Evolutionary conservation across 2,329 filamentous ascomycete species (phyloP).

Genomic region (Claviceps cyperi): DNA sequence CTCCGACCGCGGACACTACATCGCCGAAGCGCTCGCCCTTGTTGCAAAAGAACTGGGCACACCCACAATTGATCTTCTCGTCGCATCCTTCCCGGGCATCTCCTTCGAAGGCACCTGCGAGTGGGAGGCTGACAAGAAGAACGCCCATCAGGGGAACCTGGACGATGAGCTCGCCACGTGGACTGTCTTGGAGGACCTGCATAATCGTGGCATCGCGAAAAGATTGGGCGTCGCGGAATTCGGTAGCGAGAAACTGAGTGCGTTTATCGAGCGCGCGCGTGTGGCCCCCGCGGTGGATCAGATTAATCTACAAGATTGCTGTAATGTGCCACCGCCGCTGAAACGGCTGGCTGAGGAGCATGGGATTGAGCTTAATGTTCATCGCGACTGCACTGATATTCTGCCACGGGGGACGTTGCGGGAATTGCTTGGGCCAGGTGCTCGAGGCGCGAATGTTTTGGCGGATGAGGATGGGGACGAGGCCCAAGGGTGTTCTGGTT

Average conservation of each 20-base stretch:
- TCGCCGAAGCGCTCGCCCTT: constrained; percentile 61
- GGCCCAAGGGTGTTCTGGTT: constrained; percentile 27
- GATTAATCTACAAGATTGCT: constrained; percentile 93
- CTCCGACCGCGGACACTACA: constrained; percentile 52
- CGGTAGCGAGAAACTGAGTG: constrained; percentile 66
- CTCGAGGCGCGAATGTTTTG: constrained; percentile 61
- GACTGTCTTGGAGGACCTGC: constrained; percentile 58
- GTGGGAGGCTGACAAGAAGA: constrained; percentile 52
- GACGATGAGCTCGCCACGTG: constrained; percentile 56
- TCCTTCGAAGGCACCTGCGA: constrained; percentile 89
- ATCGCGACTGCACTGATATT: constrained; percentile 88
- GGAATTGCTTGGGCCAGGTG: constrained; percentile 62
- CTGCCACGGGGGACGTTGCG: constrained; percentile 72
- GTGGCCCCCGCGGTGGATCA: constrained; percentile 77
- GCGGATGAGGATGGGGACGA: constrained; percentile 37
- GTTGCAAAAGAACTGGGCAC: constrained; percentile 71
- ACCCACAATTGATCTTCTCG: constrained; percentile 67
- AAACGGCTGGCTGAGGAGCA: constrained; percentile 71
- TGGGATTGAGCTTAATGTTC: constrained; percentile 76
- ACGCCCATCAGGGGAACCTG: constrained; percentile 47
- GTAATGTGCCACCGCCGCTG: constrained; percentile 81
- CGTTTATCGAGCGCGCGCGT: constrained; percentile 56
- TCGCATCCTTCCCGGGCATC: constrained; percentile 85
- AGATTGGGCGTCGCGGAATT: constrained; percentile 84
- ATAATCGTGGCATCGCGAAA: constrained; percentile 54